Conservation (phyloP, 2,329 filamentous ascomycete genomes). For the Elsinoe ampelina region DNA sequence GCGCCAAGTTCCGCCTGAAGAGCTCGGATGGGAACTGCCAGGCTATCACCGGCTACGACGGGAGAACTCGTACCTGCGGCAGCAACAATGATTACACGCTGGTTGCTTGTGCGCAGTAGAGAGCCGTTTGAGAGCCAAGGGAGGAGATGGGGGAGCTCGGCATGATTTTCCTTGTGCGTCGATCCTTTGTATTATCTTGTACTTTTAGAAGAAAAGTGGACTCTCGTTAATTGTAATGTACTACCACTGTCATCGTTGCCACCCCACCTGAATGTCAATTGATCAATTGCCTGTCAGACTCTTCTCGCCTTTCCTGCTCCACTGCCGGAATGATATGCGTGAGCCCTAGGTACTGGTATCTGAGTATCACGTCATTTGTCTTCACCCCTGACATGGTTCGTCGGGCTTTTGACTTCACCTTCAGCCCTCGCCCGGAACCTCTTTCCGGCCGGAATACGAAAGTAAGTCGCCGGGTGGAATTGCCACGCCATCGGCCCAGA, state of each 20-base stretch:
- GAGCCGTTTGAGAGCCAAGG: neutral
- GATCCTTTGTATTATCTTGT: neutral
- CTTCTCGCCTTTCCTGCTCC: too few species aligned
- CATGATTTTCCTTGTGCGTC: neutral
- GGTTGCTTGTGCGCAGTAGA: slow-evolving; percentile 6
- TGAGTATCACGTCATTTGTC: too few species aligned
- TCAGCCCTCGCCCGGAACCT: too few species aligned
- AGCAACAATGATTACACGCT: slow-evolving; percentile 12
- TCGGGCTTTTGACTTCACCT: too few species aligned
- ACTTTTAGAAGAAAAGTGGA: neutral
- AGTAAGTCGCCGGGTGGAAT: too few species aligned
- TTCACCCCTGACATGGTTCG: too few species aligned
- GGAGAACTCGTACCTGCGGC: slow-evolving; percentile 13
- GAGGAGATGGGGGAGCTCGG: neutral
- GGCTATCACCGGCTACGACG: slow-evolving; percentile 11
- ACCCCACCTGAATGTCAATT: too few species aligned
- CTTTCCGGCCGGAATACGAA: too few species aligned
- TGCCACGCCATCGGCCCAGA: too few species aligned
- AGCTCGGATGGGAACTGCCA: slow-evolving; percentile 10
- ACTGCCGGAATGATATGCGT: too few species aligned
- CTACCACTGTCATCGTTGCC: neutral
- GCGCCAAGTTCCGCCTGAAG: slow-evolving; percentile 19
- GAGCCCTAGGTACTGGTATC: too few species aligned
- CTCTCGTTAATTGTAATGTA: slow-evolving; percentile 5
- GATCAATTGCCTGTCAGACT: too few species aligned